Conservation (phyloP, 1,139 yeast genomes). For the Kodamaea alishanica region DNA sequence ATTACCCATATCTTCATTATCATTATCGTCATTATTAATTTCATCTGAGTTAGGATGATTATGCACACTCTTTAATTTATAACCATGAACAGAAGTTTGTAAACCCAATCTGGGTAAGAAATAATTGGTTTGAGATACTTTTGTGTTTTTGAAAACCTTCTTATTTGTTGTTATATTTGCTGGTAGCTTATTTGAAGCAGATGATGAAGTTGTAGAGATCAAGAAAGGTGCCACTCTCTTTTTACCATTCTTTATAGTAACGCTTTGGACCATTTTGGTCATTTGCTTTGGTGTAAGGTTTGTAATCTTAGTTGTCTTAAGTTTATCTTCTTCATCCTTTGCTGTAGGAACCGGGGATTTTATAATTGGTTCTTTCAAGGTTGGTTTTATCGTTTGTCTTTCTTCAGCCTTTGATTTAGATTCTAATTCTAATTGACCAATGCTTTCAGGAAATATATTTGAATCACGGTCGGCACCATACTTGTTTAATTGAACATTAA, state of each 20-base stretch:
- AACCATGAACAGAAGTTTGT: conserved; percentile 46
- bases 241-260: conserved; percentile 72
- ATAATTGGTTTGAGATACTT: conserved; percentile 41
- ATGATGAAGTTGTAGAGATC: conserved; percentile 48
- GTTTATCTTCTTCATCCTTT: background rate
- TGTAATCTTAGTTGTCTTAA: conserved; percentile 8
- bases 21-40: conserved; percentile 34
- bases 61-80: conserved; percentile 20
- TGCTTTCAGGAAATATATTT: conserved; percentile 80
- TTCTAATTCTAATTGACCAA: conserved; percentile 71
- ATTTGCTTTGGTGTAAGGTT: conserved; percentile 16
- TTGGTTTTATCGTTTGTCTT: conserved; percentile 7
- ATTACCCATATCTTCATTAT: conserved; percentile 43
- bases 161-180: conserved; percentile 12
- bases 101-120: conserved; percentile 47
- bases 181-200: conserved; percentile 2
- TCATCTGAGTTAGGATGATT: conserved; percentile 22
- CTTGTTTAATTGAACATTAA: conserved; percentile 66
- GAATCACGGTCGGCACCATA: conserved; percentile 89
- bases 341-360: background rate
- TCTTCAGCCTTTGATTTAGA: conserved; percentile 41
- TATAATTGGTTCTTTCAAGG: conserved; percentile 3
- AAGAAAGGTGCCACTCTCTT: conserved; percentile 84
- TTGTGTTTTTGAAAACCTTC: conserved; percentile 22
- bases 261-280: conserved; percentile 23